Base-by-base conservation (phyloP, 1,284 basidiomycete genomes). In the Malassezia japonica region DNA sequence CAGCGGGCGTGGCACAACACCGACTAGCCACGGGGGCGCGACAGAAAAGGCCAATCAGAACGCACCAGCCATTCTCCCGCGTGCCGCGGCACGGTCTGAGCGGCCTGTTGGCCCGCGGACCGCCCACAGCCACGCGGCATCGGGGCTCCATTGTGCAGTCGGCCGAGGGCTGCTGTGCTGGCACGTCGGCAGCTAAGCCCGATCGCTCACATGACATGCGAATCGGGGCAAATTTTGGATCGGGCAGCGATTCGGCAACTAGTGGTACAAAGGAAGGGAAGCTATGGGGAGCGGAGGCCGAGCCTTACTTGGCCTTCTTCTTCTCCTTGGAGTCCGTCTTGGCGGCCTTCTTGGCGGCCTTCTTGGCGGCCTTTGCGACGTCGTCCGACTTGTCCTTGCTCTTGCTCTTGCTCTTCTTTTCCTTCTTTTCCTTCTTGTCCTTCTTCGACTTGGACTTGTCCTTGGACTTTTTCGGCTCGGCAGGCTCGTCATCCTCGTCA, bases 361-460 rank as follows among this genome's bases (percentile, higher is more conserved):
- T 61, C 41, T 61, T 57, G 16, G 57, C 53, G 6, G 59, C 59
- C 59, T 65, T 65, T 16, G 59, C 57, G 4, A 61, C 59, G 13
- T 64, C 56, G 28, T 61, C 55, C 49, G 53, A 44, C 53, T 60
- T 55, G 28, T 61, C 52, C 58, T 60, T 59, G 50, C 56, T 54
- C 20, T 42, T 35, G 31, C 56, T 57, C 46, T 63, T 61, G 41
- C 44, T 52, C 44, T 63, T 66, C 16, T 57, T 56, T 23, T 50
- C 46, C 18, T 39, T 41, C 20, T 50, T 21, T 47, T 48, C 45
- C 27, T 38, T 39, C 9, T 21, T 81, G 72, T 79, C 75, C 56
- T 73, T 72, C 61, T 75, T 73, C 52, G 73, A 85, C 76, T 83
- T 81, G 41, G 80, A 81, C 51, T 54, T 59, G 52, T 64, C 64